Conservation (phyloP, 2,329 filamentous ascomycete species). For the Teratosphaeria destructans region DNA sequence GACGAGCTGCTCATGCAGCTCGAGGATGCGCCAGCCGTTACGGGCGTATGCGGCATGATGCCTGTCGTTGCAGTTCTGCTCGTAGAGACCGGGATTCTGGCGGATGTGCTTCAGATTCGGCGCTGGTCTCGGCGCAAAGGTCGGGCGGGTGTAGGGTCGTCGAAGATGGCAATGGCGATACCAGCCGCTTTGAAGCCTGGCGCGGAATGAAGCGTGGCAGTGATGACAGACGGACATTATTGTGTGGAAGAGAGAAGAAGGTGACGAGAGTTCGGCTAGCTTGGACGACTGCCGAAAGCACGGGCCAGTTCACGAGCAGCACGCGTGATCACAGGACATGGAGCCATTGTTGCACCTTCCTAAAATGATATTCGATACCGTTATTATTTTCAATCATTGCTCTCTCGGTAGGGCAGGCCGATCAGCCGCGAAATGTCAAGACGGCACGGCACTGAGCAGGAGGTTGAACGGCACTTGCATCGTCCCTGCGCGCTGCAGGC, state of each 20-base stretch:
- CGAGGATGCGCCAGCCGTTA: slow-evolving; percentile 44
- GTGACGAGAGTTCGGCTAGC: not conserved
- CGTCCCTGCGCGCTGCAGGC: not conserved
- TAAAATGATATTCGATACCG: not conserved
- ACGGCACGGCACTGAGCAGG: not conserved
- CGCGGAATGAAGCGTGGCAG: not conserved
- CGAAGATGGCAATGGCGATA: not conserved
- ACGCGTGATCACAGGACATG: not conserved
- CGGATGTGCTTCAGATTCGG: slow-evolving; percentile 87
- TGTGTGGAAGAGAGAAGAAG: not conserved
- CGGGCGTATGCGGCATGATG: slow-evolving; percentile 58
- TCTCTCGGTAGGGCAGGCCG: not conserved
- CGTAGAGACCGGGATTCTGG: slow-evolving; percentile 68
- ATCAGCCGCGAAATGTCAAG: not conserved
- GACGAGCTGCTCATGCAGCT: slow-evolving; percentile 37
- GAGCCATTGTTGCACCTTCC: not conserved
- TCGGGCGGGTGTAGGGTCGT: slow-evolving; percentile 40
- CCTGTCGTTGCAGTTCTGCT: slow-evolving; percentile 71
- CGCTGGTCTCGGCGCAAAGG: slow-evolving; percentile 65
- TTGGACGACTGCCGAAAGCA: not conserved
- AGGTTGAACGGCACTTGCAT: not conserved
- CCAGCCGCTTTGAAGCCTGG: not conserved
- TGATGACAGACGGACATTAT: not conserved
- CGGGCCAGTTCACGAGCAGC: not conserved
- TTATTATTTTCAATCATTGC: not conserved